Percentiles rank a stretch among this genome's conserved stretches.
Conservation (phyloP, 805 yeast genomes). For the Candida dajiaensis region DNA sequence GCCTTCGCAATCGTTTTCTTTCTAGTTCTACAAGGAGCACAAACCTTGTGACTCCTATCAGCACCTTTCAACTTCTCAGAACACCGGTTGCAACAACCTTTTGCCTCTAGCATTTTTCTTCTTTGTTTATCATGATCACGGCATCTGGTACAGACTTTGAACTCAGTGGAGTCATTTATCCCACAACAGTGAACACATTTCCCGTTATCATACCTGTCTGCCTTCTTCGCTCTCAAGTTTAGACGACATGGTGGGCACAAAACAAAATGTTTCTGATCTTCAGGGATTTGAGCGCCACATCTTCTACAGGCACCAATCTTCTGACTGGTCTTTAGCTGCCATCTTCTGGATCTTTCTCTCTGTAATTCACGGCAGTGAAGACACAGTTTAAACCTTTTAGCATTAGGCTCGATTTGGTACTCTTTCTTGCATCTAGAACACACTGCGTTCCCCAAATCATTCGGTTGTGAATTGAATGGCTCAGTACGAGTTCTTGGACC, state of each 20-base stretch:
- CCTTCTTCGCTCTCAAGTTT: constrained; percentile 48
- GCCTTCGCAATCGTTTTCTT: constrained; percentile 32
- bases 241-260: constrained; percentile 56
- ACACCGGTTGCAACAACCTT: constrained; percentile 61
- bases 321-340: constrained; percentile 57
- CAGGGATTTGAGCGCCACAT: constrained; percentile 52
- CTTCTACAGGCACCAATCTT: constrained; percentile 60
- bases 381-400: constrained; percentile 47
- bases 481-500: constrained; percentile 15
- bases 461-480: constrained; percentile 1
- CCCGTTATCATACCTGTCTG: constrained; percentile 54
- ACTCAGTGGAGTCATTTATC: constrained; percentile 41
- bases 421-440: constrained; percentile 60
- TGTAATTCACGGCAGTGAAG: constrained; percentile 61
- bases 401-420: constrained; percentile 36
- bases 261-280: constrained; percentile 45
- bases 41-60: constrained; percentile 50
- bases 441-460: constrained; percentile 5
- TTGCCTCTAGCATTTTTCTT: constrained; percentile 47
- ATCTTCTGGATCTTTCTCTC: constrained; percentile 53
- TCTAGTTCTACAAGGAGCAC: constrained; percentile 48
- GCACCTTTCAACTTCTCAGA: constrained; percentile 40
- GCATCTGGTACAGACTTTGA: constrained; percentile 62
- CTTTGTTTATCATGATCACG: constrained; percentile 55
- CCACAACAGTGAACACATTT: constrained; percentile 68